Percentiles rank a stretch among this genome's conserved stretches.
phyloP scores from a whole-genome alignment of 768 basidiomycete species.

The Russula brevipes region DNA sequence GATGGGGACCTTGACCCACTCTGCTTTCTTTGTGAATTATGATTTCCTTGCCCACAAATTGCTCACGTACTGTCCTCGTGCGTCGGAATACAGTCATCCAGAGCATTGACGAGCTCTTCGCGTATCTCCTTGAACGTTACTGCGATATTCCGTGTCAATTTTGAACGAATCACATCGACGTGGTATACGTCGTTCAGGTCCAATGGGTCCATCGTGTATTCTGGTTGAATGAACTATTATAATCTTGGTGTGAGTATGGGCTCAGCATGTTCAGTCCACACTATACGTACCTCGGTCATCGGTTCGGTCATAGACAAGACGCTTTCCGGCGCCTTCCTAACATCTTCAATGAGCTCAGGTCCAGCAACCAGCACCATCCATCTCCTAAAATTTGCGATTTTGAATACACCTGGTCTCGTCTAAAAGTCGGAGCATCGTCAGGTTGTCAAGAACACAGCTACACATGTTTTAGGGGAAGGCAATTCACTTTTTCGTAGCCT shows the following conservation, averaged over 20 bases:
- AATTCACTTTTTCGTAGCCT: constrained; percentile 33
- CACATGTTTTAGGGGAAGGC: neutral
- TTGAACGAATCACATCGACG: constrained; percentile 23
- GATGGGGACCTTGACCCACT: neutral
- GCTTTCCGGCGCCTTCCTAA: no score
- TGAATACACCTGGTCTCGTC: constrained; percentile 34
- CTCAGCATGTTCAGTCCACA: neutral
- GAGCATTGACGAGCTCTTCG: constrained; percentile 28
- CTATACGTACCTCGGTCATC: constrained; percentile 36
- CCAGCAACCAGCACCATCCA: constrained; percentile 47
- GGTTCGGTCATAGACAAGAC: constrained; percentile 28
- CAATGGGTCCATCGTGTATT: constrained; percentile 26
- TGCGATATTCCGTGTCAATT: no score
- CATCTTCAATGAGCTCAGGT: constrained; percentile 44
- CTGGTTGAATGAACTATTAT: no score
- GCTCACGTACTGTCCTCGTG: constrained; percentile 18
- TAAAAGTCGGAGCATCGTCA: neutral
- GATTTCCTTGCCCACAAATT: neutral
- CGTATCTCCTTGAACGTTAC: constrained; percentile 23
- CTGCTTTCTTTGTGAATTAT: constrained; percentile 27
- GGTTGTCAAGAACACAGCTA: no score
- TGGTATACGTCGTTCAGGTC: constrained; percentile 26
- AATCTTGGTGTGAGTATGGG: no score
- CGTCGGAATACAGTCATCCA: constrained; percentile 32
- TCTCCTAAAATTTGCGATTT: constrained; percentile 39